Conservation (phyloP, 23 red algal genomes). For the Agarophyton chilense region DNA sequence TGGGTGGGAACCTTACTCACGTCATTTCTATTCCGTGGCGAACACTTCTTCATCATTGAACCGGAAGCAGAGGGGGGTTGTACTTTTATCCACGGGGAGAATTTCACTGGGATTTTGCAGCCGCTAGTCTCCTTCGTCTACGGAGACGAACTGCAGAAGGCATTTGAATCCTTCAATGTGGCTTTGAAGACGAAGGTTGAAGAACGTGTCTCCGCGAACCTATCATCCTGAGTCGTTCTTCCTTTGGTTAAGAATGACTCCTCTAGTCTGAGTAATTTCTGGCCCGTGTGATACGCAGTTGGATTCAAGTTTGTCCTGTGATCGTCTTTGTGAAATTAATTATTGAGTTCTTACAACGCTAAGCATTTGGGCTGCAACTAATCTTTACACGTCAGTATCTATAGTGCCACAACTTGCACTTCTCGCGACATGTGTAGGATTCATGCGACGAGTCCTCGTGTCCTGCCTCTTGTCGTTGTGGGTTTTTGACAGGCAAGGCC, state of each 20-base stretch:
- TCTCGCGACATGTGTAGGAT: too few species aligned
- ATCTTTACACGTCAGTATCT: too few species aligned
- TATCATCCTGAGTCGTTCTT: neutral
- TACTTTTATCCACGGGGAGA: slow-evolving; percentile 39
- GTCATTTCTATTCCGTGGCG: slow-evolving; percentile 28
- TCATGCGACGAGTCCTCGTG: too few species aligned
- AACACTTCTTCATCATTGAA: slow-evolving; percentile 51
- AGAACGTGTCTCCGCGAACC: too few species aligned
- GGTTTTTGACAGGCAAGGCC: neutral
- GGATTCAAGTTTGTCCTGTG: too few species aligned
- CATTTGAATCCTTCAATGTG: slow-evolving; percentile 28
- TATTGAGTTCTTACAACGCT: too few species aligned
- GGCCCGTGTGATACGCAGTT: too few species aligned
- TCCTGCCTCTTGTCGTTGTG: neutral
- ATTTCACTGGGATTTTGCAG: slow-evolving; percentile 10
- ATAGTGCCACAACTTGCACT: too few species aligned
- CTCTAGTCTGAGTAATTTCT: too few species aligned
- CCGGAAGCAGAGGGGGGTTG: slow-evolving; percentile 6
- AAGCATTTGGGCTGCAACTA: too few species aligned
- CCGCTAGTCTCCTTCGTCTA: neutral
- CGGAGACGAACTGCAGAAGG: slow-evolving; percentile 14
- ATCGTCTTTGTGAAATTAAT: too few species aligned
- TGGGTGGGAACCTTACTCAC: slow-evolving; percentile 33
- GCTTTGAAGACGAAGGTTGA: slow-evolving; percentile 32
- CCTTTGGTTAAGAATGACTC: neutral